phyloP scores from a whole-genome alignment of 768 basidiomycete species.

The Boletus coccyginus region DNA sequence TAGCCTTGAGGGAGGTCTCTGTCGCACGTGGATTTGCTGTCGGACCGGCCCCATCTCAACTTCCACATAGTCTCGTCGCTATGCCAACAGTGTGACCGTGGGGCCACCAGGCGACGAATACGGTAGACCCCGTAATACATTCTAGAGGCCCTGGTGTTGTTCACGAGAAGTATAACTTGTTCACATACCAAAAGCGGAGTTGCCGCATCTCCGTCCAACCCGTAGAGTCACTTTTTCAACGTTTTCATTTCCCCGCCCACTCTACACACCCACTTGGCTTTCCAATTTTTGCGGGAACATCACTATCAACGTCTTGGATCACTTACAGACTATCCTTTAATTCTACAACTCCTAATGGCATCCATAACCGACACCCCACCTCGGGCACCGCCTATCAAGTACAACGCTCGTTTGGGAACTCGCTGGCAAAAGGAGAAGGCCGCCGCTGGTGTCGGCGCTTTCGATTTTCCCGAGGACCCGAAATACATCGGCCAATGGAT shows the following conservation, averaged over 20 bases:
- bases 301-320: slow-evolving; percentile 5
- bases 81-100: too few species aligned
- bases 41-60: too few species aligned
- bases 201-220: too few species aligned
- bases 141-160: too few species aligned
- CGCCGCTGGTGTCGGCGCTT: slow-evolving; percentile 69
- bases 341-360: slow-evolving; percentile 11
- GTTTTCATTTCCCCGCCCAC: slow-evolving; percentile 10
- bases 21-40: too few species aligned
- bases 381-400: slow-evolving; percentile 68
- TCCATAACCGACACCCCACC: slow-evolving; percentile 54
- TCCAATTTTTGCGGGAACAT: slow-evolving; percentile 6
- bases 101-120: too few species aligned
- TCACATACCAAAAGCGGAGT: too few species aligned
- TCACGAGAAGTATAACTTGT: too few species aligned
- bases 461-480: slow-evolving; percentile 83
- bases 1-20: too few species aligned
- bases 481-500: slow-evolving; percentile 89
- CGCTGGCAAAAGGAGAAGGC: slow-evolving; percentile 89
- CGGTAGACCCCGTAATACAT: too few species aligned
- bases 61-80: too few species aligned
- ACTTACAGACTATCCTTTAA: slow-evolving; percentile 13
- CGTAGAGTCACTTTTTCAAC: not conserved
- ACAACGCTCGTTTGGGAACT: slow-evolving; percentile 67
- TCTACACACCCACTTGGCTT: not conserved